Base-by-base conservation (phyloP, 2,329 filamentous ascomycete genomes). In the Fusarium nelsonii region DNA sequence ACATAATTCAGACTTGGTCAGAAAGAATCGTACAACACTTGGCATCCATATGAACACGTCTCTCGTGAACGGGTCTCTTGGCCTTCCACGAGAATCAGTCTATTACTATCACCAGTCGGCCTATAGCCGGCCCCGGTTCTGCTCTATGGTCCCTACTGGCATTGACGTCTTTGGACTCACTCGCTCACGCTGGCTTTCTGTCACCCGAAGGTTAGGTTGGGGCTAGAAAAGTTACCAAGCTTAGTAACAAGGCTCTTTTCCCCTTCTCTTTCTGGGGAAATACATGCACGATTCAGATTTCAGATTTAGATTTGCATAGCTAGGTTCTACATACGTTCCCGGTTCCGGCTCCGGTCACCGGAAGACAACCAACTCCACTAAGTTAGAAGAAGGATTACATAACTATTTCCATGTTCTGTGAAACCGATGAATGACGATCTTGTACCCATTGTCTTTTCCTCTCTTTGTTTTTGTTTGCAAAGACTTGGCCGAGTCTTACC, bases 221-320 rank as follows among this genome's bases (percentile, higher is more conserved):
- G 43, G 43, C 45, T 52, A 30, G 50, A 20, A 28, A 23, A 57
- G 41, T 45, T 37, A 4, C 32, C 18, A n/a, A 15, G 16, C 15
- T 30, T 36, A 54, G 12, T 9, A 33, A 36, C 20, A 50, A 64
- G 50, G 63, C 63, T 70, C 66, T 55, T 28, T 43, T 56, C 37
- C 16, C 46, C 26, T 62, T 41, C 67, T 70, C 45, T 63, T 65
- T 68, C 67, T 70, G 66, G 66, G 66, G 62, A 70, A 67, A 49
- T 46, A 58, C 41, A 50, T 69, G 23, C 61, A 67, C 40, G 43
- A 51, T 53, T 44, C 18, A 55, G 48, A 46, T 40, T 20, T 20
- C 33, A 23, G 51, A 54, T 46, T 48, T 32, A 54, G 43, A 50
- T 53, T 34, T 34, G 15, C 39, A 20, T 44, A 44, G 41, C 20